phyloP scores from a whole-genome alignment of 306 rosid genomes.

The Phaseolus lunatus region DNA sequence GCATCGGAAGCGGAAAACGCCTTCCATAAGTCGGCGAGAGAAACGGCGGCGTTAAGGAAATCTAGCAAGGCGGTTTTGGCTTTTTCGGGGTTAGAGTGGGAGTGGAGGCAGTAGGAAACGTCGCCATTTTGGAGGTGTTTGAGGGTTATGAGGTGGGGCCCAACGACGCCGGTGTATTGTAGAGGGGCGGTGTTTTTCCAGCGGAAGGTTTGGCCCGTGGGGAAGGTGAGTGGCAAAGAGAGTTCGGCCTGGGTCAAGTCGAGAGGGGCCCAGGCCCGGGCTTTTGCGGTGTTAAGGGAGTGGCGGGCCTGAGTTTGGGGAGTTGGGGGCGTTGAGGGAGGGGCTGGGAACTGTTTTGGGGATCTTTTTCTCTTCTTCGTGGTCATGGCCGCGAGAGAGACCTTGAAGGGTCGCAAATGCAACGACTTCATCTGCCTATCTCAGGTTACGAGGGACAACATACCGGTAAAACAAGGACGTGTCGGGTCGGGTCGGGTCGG shows the following conservation, averaged over 20 bases:
- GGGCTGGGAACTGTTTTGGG: conserved; percentile 27
- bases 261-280: conserved; percentile 70
- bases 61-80: conserved; percentile 62
- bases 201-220: conserved; percentile 97
- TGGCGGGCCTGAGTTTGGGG: conserved; percentile 52
- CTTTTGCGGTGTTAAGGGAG: conserved; percentile 57
- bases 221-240: conserved; percentile 87
- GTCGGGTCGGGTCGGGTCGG: too few relatives aligned
- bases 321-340: conserved; percentile 62
- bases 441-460: not conserved
- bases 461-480: too few relatives aligned
- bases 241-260: conserved; percentile 68
- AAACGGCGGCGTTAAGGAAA: conserved; percentile 73
- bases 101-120: conserved; percentile 70
- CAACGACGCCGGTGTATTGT: conserved; percentile 81
- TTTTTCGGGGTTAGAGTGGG: conserved; percentile 45
- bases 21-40: conserved; percentile 71
- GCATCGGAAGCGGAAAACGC: conserved; percentile 69
- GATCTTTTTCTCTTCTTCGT: conserved; percentile 61
- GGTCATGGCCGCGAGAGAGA: not conserved
- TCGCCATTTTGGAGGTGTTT: conserved; percentile 70
- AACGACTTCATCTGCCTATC: not conserved
- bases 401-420: conserved; percentile 8
- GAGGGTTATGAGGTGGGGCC: conserved; percentile 79
- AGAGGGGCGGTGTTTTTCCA: conserved; percentile 79